Conservation (phyloP, 495 filamentous ascomycete genomes). For the Cudoniella acicularis region DNA sequence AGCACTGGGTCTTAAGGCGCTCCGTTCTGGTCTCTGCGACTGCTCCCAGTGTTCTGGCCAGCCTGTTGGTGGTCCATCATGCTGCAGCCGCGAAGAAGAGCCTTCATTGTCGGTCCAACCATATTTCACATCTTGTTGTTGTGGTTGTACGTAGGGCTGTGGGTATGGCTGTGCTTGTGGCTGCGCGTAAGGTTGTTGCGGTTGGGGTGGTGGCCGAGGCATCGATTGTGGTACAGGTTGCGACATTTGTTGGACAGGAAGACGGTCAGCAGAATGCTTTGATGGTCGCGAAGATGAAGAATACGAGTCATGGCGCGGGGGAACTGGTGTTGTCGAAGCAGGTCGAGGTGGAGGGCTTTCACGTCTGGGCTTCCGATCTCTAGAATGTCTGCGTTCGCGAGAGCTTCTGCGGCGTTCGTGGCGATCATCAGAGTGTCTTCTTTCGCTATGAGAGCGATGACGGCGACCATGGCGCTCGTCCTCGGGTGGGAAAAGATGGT, state of each 20-base stretch:
- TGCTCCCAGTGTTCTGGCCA: constrained; percentile 22
- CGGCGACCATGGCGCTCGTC: not conserved
- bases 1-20: not conserved
- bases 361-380: not conserved
- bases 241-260: not conserved
- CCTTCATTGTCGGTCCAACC: constrained; percentile 15
- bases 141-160: not conserved
- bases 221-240: not conserved
- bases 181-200: not conserved
- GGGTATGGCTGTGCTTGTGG: not conserved
- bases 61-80: constrained; percentile 14
- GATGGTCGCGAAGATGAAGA: not conserved
- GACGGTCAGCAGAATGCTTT: not conserved
- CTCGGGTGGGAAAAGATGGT: constrained; percentile 8
- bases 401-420: not conserved
- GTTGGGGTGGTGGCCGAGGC: not conserved
- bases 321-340: not conserved
- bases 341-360: not conserved
- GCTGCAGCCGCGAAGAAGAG: constrained; percentile 3
- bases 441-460: constrained; percentile 2
- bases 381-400: not conserved
- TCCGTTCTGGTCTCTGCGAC: constrained; percentile 5
- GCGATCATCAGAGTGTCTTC: not conserved
- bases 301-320: not conserved
- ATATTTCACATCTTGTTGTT: constrained; percentile 20